Evolutionary conservation across 441 rosid genomes (phyloP).

Genomic region (Aleurites moluccanus): DNA sequence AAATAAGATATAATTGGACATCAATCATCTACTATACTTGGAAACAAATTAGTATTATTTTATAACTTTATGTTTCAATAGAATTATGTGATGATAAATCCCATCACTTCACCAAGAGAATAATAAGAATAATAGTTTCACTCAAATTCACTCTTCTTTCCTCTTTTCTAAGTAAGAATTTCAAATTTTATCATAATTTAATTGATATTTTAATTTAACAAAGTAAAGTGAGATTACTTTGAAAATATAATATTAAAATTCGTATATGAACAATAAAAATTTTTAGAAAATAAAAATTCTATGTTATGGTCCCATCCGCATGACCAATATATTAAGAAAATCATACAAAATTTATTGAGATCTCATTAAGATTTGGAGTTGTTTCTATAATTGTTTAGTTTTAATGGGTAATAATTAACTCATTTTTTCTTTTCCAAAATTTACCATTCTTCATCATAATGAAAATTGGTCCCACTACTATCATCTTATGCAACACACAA

Average conservation of each 20-base stretch:
- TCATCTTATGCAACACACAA: neutral
- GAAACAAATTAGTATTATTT: too few species aligned
- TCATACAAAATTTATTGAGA: constrained; percentile 7
- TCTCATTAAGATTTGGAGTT: neutral
- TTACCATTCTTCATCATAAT: neutral
- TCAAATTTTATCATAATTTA: neutral
- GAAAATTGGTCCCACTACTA: constrained; percentile 6
- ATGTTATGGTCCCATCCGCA: neutral
- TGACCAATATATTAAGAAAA: constrained; percentile 2
- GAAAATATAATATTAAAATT: too few species aligned
- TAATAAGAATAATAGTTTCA: too few species aligned
- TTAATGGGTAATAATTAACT: neutral
- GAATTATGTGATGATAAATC: too few species aligned
- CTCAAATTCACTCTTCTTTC: too few species aligned
- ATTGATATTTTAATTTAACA: too few species aligned
- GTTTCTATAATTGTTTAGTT: neutral
- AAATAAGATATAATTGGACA: too few species aligned
- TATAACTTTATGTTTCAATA: too few species aligned
- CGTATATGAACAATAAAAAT: too few species aligned
- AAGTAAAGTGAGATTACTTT: too few species aligned
- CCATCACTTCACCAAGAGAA: too few species aligned
- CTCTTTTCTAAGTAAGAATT: neutral
- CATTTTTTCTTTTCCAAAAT: neutral
- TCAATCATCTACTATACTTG: too few species aligned
- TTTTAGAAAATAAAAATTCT: neutral